Evolutionary conservation across 192 early-diverging fungal genomes (phyloP).

Genomic region (Rhizophlyctis rosea): DNA sequence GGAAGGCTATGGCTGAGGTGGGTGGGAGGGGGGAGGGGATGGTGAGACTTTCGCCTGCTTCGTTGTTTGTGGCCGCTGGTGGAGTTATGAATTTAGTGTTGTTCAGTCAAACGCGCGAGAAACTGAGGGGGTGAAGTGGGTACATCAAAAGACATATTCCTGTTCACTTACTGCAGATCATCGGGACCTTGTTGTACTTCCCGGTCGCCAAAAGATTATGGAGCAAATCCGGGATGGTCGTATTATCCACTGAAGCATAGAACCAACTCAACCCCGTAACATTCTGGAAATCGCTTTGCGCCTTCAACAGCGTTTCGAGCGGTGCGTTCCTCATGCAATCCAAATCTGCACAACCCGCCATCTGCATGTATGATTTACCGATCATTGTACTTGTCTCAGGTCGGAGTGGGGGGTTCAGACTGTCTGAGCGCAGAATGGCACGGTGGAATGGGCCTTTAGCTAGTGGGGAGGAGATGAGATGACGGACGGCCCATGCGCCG

Average conservation of each 20-base stretch:
- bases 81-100: too few species aligned
- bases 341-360: neutral
- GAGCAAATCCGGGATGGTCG: neutral
- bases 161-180: neutral
- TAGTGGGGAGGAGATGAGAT: neutral
- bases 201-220: neutral
- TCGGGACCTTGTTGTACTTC: neutral
- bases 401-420: neutral
- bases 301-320: neutral
- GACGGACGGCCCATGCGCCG: conserved; percentile 24
- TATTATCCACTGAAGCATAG: neutral
- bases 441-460: neutral
- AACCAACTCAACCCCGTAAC: neutral
- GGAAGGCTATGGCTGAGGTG: too few species aligned
- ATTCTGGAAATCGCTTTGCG: neutral
- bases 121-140: neutral
- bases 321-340: neutral
- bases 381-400: neutral
- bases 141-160: neutral
- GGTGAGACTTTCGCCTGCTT: neutral
- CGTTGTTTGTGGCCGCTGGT: neutral
- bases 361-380: neutral
- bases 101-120: too few species aligned
- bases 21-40: neutral
- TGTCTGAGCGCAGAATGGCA: neutral